Conservation (phyloP, 495 filamentous ascomycete species). For the Aspergillus sclerotiicarbonarius region DNA sequence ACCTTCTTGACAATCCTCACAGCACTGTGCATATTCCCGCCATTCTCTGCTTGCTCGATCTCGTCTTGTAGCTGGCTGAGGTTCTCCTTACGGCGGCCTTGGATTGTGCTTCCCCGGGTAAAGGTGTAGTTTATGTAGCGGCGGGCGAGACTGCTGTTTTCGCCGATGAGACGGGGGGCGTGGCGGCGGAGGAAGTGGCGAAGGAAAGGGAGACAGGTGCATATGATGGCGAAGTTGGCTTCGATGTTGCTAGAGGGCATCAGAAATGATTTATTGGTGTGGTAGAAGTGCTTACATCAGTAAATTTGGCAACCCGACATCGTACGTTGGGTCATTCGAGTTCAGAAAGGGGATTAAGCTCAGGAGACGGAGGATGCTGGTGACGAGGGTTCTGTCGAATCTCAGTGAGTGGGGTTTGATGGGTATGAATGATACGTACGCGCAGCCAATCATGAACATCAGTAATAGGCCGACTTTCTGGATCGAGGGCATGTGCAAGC, state of each 20-base stretch:
- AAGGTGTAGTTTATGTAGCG: neutral
- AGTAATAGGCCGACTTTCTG: slow-evolving; percentile 19
- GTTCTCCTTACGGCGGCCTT: neutral
- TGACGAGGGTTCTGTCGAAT: slow-evolving; percentile 4
- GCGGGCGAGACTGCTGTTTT: neutral
- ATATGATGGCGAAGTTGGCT: slow-evolving; percentile 6
- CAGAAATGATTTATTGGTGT: neutral
- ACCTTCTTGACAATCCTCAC: slow-evolving; percentile 1
- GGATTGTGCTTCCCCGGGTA: neutral
- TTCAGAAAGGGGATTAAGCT: slow-evolving; percentile 3
- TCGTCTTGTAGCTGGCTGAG: slow-evolving; percentile 6
- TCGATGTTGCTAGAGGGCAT: slow-evolving; percentile 3
- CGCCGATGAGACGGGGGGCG: slow-evolving; percentile 2
- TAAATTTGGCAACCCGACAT: neutral
- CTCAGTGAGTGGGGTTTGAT: neutral
- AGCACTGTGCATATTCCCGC: neutral
- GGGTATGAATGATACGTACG: slow-evolving; percentile 14
- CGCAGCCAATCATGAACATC: slow-evolving; percentile 25
- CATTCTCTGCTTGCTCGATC: neutral
- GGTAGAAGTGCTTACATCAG: neutral
- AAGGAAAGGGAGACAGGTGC: slow-evolving; percentile 1
- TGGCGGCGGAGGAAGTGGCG: slow-evolving; percentile 6
- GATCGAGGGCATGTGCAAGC: slow-evolving; percentile 18
- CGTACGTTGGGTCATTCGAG: slow-evolving; percentile 2
- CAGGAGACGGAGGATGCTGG: neutral